Evolutionary conservation across 2,329 filamentous ascomycete genomes (phyloP).

Genomic region (Nectriaceae sp.): DNA sequence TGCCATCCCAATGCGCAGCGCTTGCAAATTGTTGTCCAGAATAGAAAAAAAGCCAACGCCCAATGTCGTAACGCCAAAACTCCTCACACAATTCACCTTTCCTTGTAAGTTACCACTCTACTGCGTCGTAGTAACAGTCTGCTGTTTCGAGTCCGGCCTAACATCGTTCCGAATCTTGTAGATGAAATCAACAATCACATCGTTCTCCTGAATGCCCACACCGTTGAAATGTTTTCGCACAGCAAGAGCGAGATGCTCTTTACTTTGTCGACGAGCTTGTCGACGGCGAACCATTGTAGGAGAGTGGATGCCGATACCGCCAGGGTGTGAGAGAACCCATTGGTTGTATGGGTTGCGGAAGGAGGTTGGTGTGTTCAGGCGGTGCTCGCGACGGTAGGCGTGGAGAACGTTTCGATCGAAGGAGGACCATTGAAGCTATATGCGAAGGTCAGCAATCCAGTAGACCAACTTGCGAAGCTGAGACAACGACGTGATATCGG

Average conservation of each 20-base stretch:
- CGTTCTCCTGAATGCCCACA: slow-evolving; percentile 76
- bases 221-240: slow-evolving; percentile 85
- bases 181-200: slow-evolving; percentile 78
- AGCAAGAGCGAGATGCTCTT: slow-evolving; percentile 69
- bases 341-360: slow-evolving; percentile 67
- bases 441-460: slow-evolving; percentile 3
- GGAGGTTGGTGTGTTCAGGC: slow-evolving; percentile 68
- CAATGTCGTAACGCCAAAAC: slow-evolving; percentile 12
- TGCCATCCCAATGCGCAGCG: neutral
- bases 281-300: slow-evolving; percentile 73
- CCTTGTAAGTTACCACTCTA: neutral
- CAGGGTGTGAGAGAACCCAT: slow-evolving; percentile 60
- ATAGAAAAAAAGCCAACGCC: neutral
- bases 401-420: slow-evolving; percentile 71
- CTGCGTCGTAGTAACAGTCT: slow-evolving; percentile 10
- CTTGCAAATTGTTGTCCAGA: neutral
- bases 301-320: slow-evolving; percentile 69
- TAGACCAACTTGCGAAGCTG: slow-evolving; percentile 11
- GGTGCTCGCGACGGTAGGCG: slow-evolving; percentile 73
- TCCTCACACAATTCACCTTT: slow-evolving; percentile 11
- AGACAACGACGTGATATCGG: neutral
- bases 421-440: slow-evolving; percentile 64
- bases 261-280: slow-evolving; percentile 66
- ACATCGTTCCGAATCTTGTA: slow-evolving; percentile 60
- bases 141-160: slow-evolving; percentile 29